phyloP scores from a whole-genome alignment of 768 basidiomycete genomes.

The Chalciporus sphaerocephalus region DNA sequence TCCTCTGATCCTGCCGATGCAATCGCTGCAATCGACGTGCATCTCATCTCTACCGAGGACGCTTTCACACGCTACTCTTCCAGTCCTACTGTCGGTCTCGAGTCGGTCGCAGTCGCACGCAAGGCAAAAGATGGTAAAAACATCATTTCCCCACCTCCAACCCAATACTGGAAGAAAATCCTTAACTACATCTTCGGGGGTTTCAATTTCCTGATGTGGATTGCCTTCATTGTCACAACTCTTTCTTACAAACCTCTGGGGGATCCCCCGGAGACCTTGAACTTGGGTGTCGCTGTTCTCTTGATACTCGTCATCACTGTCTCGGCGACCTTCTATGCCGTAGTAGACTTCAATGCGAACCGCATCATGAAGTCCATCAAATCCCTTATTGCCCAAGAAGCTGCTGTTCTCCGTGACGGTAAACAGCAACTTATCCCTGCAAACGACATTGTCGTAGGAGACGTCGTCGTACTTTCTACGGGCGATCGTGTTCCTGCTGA shows the following conservation, averaged over 20 bases:
- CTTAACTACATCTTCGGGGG: slow-evolving; percentile 54
- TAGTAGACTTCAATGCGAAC: slow-evolving; percentile 47
- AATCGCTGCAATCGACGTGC: slow-evolving; percentile 47
- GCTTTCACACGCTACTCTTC: slow-evolving; percentile 43
- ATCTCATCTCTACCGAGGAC: slow-evolving; percentile 39
- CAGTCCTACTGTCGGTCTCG: slow-evolving; percentile 44
- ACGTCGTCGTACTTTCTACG: slow-evolving; percentile 48
- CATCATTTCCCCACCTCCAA: slow-evolving; percentile 45
- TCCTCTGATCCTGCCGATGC: slow-evolving; percentile 34
- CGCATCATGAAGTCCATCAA: slow-evolving; percentile 54
- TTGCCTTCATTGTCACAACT: slow-evolving; percentile 46
- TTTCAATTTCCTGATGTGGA: slow-evolving; percentile 54
- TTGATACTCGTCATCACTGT: slow-evolving; percentile 41
- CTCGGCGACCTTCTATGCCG: slow-evolving; percentile 45
- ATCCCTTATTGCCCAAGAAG: slow-evolving; percentile 56
- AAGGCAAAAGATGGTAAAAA: slow-evolving; percentile 42
- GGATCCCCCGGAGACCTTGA: slow-evolving; percentile 38
- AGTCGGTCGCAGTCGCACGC: slow-evolving; percentile 40
- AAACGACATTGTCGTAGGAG: slow-evolving; percentile 55
- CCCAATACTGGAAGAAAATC: slow-evolving; percentile 46
- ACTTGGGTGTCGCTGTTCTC: slow-evolving; percentile 50
- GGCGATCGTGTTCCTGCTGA: slow-evolving; percentile 61
- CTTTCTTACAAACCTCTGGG: slow-evolving; percentile 52
- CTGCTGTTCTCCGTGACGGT: slow-evolving; percentile 50
- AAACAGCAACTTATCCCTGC: slow-evolving; percentile 45